These are phyloP conservation scores for Tricholoma matsutake DNA, from an alignment of 768 basidiomycete species.

Conservation along the genomic window DNA sequence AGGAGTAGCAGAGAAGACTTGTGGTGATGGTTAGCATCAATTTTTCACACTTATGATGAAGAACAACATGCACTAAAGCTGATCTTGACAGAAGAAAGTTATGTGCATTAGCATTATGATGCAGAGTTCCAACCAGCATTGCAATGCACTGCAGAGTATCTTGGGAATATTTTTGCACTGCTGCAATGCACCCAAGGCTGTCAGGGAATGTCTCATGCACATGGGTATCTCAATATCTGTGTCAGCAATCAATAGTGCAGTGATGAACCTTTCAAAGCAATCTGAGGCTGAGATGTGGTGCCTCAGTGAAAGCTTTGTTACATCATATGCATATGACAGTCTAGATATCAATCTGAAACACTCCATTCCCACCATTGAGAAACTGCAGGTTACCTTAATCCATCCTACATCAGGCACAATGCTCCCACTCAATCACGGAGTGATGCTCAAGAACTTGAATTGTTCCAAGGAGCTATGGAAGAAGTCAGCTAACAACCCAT, in stretches of 20 bases:
- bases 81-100: conserved; percentile 19
- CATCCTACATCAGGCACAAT: conserved; percentile 11
- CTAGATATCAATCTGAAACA: conserved; percentile 19
- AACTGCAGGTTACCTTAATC: background rate
- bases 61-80: background rate
- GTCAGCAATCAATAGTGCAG: conserved; percentile 18
- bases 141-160: conserved; percentile 22
- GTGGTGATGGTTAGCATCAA: background rate
- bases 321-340: conserved; percentile 13
- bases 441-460: conserved; percentile 23
- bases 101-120: conserved; percentile 23
- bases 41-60: background rate
- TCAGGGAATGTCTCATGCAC: conserved; percentile 25
- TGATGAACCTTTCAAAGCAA: conserved; percentile 22
- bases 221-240: conserved; percentile 26
- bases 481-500: conserved; percentile 21
- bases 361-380: background rate
- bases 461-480: conserved; percentile 34
- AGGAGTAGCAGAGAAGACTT: background rate
- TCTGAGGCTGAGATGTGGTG: conserved; percentile 11
- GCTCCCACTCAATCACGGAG: conserved; percentile 24
- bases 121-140: conserved; percentile 22
- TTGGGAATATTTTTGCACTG: conserved; percentile 31
- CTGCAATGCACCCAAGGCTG: conserved; percentile 19
- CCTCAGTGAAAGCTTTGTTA: conserved; percentile 21